These are phyloP conservation scores for Aspergillus arachidicola DNA, from an alignment of 2,329 filamentous ascomycete genomes.

Conservation along the genomic window DNA sequence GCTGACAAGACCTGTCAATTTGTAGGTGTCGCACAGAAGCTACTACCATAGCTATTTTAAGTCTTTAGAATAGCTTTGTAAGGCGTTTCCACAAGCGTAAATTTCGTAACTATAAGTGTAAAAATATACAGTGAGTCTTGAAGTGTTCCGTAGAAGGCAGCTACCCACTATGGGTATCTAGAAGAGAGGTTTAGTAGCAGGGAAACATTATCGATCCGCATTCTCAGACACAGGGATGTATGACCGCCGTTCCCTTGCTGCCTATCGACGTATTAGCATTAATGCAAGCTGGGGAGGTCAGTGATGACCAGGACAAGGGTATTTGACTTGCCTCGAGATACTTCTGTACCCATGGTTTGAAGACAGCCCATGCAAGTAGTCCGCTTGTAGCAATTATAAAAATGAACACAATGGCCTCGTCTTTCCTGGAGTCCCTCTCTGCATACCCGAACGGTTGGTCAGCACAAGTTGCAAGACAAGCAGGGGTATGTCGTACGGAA, in stretches of 20 bases:
- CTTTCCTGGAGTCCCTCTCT: conserved; percentile 69
- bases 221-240: conserved; percentile 54
- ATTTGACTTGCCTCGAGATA: conserved; percentile 52
- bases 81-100: not conserved
- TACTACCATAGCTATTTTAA: not conserved
- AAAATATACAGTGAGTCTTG: not conserved
- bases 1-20: not conserved
- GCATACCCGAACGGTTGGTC: conserved; percentile 1
- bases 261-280: conserved; percentile 32
- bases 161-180: not conserved
- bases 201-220: conserved; percentile 14
- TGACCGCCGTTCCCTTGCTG: conserved; percentile 50
- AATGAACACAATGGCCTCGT: conserved; percentile 66
- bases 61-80: too few species aligned
- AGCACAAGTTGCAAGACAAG: not conserved
- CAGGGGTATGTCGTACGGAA: conserved; percentile 54
- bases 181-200: not conserved
- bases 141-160: not conserved
- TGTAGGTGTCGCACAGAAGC: not conserved
- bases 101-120: not conserved
- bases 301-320: not conserved
- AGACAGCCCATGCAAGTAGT: conserved; percentile 61
- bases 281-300: not conserved
- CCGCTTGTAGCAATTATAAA: conserved; percentile 67
- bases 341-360: conserved; percentile 61